Conservation (phyloP, 2,329 filamentous ascomycete genomes). For the Ciborinia camelliae region DNA sequence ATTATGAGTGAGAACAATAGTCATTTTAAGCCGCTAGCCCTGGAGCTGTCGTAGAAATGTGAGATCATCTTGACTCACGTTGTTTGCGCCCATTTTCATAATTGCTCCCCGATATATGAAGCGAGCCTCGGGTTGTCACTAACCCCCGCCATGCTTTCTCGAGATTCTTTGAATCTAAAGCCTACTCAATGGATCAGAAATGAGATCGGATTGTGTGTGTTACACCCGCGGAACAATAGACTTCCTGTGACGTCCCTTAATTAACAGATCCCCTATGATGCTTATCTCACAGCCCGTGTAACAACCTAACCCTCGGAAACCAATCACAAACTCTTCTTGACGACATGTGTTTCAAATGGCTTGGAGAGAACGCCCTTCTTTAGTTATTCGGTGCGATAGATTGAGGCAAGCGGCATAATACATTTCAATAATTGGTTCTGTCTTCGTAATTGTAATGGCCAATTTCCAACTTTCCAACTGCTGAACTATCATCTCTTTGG, state of each 20-base stretch:
- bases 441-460: neutral
- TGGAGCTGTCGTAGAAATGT: neutral
- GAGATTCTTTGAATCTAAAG: constrained; percentile 1
- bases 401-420: constrained; percentile 7
- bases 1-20: constrained; percentile 40
- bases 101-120: neutral
- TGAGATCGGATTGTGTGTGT: neutral
- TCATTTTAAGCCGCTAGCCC: neutral
- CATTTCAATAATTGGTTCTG: neutral
- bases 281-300: constrained; percentile 1
- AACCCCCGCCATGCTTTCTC: neutral
- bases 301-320: neutral
- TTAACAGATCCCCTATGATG: neutral
- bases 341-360: neutral
- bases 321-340: neutral
- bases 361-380: neutral
- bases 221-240: constrained; percentile 5
- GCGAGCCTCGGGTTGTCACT: neutral
- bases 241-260: constrained; percentile 3
- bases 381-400: neutral
- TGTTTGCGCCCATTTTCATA: neutral
- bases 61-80: neutral
- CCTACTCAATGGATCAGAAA: constrained; percentile 16
- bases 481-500: constrained; percentile 22
- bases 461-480: constrained; percentile 14